A percentile compares a stretch with the other conserved stretches of the same genome.
phyloP scores from a whole-genome alignment of 2,329 filamentous ascomycete species.

The Curvularia lunata region DNA sequence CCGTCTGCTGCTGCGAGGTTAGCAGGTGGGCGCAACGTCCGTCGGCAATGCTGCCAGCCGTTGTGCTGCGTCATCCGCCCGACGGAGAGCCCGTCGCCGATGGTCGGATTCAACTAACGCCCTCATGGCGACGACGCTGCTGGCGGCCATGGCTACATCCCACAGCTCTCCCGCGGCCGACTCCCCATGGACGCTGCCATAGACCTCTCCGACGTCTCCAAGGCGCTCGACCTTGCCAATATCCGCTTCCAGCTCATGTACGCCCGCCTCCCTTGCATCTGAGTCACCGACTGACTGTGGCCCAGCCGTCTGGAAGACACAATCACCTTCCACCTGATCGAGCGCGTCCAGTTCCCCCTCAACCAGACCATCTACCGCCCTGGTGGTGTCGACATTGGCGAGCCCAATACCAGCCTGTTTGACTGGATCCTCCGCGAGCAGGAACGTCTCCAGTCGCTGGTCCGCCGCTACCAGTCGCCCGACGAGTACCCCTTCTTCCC shows the following conservation, averaged over 20 bases:
- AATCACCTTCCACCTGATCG: conserved; percentile 95
- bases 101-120: conserved; percentile 14
- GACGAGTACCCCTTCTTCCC: conserved; percentile 99
- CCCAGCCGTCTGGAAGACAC: conserved; percentile 92
- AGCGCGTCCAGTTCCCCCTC: conserved; percentile 95
- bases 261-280: conserved; percentile 37
- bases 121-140: neutral
- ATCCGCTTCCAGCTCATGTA: conserved; percentile 96
- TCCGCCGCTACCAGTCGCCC: conserved; percentile 92
- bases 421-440: conserved; percentile 94
- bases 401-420: conserved; percentile 77
- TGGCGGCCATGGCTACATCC: conserved; percentile 11
- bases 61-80: conserved; percentile 32
- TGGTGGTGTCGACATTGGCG: conserved; percentile 79
- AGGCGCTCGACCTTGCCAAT: conserved; percentile 85
- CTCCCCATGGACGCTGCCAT: conserved; percentile 83
- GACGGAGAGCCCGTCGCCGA: conserved; percentile 15
- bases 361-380: conserved; percentile 86
- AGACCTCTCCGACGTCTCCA: conserved; percentile 81
- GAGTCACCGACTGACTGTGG: conserved; percentile 20
- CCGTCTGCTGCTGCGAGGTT: conserved; percentile 9
- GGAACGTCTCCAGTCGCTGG: conserved; percentile 87
- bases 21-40: no score
- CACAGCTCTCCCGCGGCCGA: conserved; percentile 11
- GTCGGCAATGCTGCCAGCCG: neutral